phyloP scores from a whole-genome alignment of 2,329 filamentous ascomycete species.

The Alternaria sp. region DNA sequence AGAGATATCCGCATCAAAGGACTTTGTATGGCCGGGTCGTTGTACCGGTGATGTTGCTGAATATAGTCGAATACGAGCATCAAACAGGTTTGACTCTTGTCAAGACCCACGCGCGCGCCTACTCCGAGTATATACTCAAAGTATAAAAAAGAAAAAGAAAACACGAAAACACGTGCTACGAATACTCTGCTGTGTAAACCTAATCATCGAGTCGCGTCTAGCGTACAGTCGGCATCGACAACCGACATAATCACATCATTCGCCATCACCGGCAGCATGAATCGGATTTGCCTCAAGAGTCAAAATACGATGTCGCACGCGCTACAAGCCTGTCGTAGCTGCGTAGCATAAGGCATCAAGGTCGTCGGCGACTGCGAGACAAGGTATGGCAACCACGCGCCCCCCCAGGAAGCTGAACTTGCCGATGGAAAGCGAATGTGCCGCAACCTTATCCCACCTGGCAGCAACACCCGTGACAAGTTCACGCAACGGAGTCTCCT shows the following conservation, averaged over 20 bases:
- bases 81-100: neutral
- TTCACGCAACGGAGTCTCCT: slow-evolving; percentile 2
- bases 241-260: neutral
- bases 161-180: neutral
- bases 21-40: neutral
- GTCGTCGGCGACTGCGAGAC: neutral
- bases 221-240: neutral
- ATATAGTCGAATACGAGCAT: neutral
- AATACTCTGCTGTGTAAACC: neutral
- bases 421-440: slow-evolving; percentile 5
- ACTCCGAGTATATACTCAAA: neutral
- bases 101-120: neutral
- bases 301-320: neutral
- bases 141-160: neutral
- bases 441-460: neutral
- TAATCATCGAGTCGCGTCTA: neutral
- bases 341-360: neutral
- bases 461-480: neutral
- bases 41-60: neutral
- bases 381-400: neutral
- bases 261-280: neutral
- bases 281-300: neutral
- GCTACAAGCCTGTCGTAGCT: neutral
- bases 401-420: neutral
- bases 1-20: neutral